These are phyloP conservation scores for Pelargonium fulgidum DNA, from an alignment of 441 rosid genomes.

Conservation along the genomic window DNA sequence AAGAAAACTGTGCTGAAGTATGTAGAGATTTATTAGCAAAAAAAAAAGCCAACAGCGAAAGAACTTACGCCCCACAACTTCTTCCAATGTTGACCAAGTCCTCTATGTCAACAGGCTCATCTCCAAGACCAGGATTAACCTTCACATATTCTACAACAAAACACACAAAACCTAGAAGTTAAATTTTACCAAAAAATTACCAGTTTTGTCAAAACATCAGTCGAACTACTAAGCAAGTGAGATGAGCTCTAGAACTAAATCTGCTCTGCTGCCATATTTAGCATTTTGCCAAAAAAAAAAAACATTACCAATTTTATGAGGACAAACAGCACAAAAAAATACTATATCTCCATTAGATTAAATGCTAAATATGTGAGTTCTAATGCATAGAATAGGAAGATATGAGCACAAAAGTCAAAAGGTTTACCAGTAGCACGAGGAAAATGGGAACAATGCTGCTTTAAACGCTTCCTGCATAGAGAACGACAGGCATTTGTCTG, in stretches of 20 bases:
- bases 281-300: background rate
- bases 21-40: slow-evolving; percentile 8
- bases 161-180: slow-evolving; percentile 16
- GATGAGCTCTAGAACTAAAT: no score
- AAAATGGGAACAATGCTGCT: slow-evolving; percentile 53
- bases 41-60: slow-evolving; percentile 16
- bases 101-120: slow-evolving; percentile 91
- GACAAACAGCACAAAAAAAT: no score
- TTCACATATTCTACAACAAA: slow-evolving; percentile 54
- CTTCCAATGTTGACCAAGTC: slow-evolving; percentile 80
- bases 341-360: no score
- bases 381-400: background rate
- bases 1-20: background rate
- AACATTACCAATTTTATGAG: background rate
- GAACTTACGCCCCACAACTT: slow-evolving; percentile 71
- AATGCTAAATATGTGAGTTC: background rate
- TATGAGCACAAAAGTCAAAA: slow-evolving; percentile 7
- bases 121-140: slow-evolving; percentile 68
- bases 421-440: slow-evolving; percentile 49
- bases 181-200: background rate
- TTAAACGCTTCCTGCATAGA: slow-evolving; percentile 54
- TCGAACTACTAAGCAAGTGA: background rate
- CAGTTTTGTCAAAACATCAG: background rate
- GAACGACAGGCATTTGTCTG: slow-evolving; percentile 75
- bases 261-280: no score